phyloP scores from a whole-genome alignment of 139 green algal genomes.

The Microglena sp. region DNA sequence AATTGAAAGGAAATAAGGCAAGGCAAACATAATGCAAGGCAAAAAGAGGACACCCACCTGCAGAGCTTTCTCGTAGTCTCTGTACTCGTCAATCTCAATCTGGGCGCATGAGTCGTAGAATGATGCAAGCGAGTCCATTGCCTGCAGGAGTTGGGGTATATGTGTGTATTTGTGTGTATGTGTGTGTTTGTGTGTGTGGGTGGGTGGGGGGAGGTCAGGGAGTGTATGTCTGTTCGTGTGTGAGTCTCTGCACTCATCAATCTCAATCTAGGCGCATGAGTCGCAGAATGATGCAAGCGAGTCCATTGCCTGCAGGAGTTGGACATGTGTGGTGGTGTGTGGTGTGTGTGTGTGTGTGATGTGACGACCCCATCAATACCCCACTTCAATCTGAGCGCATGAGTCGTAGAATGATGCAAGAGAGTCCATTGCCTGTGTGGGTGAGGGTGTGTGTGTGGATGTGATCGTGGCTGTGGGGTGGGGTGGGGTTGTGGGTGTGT shows the following conservation, averaged over 20 bases:
- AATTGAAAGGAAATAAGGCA: no score
- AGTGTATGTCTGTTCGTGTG: no score
- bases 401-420: conserved; percentile 69
- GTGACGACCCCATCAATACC: conserved; percentile 71
- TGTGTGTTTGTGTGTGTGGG: no score
- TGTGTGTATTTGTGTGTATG: no score
- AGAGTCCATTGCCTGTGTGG: conserved; percentile 42
- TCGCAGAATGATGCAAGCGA: conserved; percentile 71
- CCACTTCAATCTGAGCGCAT: conserved; percentile 73
- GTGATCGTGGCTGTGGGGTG: no score
- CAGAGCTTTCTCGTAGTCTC: conserved; percentile 66
- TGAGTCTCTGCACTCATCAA: conserved; percentile 73
- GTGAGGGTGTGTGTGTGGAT: no score
- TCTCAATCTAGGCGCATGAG: conserved; percentile 67
- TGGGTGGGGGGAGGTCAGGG: no score
- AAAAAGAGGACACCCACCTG: conserved; percentile 22
- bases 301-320: conserved; percentile 31
- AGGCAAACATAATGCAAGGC: no score
- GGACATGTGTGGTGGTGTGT: no score
- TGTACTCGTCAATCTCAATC: conserved; percentile 75
- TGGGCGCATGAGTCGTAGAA: conserved; percentile 77
- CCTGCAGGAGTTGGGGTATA: conserved; percentile 20
- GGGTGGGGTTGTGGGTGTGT: no score
- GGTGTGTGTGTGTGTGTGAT: no score
- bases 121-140: conserved; percentile 45